A percentile compares a stretch with the other conserved stretches of the same genome.
These are phyloP conservation scores for Rubia balearica DNA, from an alignment of 305 asterid genomes.

Conservation along the genomic window DNA sequence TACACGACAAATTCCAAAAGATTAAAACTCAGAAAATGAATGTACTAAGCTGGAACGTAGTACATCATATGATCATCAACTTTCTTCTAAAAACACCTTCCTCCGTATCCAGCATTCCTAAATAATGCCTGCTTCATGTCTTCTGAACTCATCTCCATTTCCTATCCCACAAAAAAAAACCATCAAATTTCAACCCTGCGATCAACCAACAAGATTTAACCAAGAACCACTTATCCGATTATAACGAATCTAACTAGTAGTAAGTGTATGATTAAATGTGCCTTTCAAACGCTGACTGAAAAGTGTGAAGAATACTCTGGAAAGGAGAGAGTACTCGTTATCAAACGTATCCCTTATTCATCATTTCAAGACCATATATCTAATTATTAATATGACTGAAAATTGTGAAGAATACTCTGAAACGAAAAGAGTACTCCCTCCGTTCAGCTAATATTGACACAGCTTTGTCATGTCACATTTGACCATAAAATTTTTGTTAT, in stretches of 20 bases:
- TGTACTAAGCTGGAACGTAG: background rate
- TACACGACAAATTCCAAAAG: background rate
- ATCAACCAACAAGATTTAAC: too few species aligned
- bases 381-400: too few species aligned
- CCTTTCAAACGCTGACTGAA: background rate
- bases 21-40: conserved; percentile 9
- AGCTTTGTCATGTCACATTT: too few species aligned
- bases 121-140: conserved; percentile 55
- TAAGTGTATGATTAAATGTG: background rate
- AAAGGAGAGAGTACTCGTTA: background rate
- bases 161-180: conserved; percentile 26
- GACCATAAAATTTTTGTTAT: too few species aligned
- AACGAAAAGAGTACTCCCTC: too few species aligned
- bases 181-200: too few species aligned
- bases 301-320: background rate
- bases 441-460: too few species aligned
- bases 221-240: too few species aligned
- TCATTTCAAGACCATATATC: too few species aligned
- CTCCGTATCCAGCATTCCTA: conserved; percentile 71
- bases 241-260: too few species aligned
- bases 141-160: conserved; percentile 43
- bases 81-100: conserved; percentile 31
- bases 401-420: too few species aligned
- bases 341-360: too few species aligned
- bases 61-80: background rate